Evolutionary conservation across 148 eudicot species (phyloP), one percentile per base, ranked within the genome.

Genomic region (Diospyros kaki): DNA sequence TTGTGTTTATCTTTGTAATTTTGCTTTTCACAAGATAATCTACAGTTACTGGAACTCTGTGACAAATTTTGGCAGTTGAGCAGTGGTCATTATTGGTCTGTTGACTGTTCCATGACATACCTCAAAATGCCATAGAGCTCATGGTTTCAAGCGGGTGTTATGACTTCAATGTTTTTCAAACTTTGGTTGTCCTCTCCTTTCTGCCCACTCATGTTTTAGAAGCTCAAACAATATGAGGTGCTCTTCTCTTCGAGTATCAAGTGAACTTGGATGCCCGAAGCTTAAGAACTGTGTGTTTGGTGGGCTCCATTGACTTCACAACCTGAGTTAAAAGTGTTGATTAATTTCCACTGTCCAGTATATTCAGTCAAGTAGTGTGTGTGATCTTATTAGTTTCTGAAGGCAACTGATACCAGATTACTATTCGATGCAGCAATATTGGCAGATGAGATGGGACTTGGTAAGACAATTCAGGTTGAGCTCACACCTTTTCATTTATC

Each of bases 401-500:
- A 46, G 9, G 61, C 50, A 42, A 65, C 66, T 79, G 64, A 45
- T 48, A 13, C 78, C 75, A 51, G 12, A 17, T 77, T 56, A 9
- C 14, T 60, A 14, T 66, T 55, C 68, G 68, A 7, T 87, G 89
- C 97, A 94, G 98, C 98, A 62, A 94, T 94, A 81, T 87, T 94
- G 85, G 98, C 98, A 39, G 98, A 94, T 83, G 98, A 94, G 86
- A 94, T 94, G 98, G 98, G 98, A 72, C 97, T 94, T 80, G 98
- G 98, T 48, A 94, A 94, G 84, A 94, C 98, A 66, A 84, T 94
- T 79, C 98, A 94, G 97, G 98, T 94, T 74, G 50, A 14, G 64
- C 40, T 80, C 51, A 48, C 58, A 12, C 17, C 7, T 75, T 70
- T 53, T 6, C 39, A 42, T 61, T 45, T 9, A n/a, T 68, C 18